Conservation (phyloP, 129 eudicot genomes). For the Flaveria brownii region DNA sequence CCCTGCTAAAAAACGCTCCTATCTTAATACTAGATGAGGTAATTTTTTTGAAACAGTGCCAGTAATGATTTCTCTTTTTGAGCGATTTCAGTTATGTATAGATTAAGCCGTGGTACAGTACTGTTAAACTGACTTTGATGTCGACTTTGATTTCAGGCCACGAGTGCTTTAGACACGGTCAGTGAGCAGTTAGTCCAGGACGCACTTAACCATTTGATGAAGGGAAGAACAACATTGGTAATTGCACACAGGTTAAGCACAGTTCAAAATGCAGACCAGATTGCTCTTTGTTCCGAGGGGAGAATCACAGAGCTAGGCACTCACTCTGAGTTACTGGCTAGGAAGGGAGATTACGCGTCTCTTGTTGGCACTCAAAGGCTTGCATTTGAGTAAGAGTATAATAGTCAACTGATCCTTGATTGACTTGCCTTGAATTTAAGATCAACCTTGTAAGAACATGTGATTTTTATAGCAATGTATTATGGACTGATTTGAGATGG, state of each 20-base stretch:
- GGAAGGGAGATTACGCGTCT: slow-evolving; percentile 73
- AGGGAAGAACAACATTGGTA: slow-evolving; percentile 92
- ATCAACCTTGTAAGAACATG: background rate
- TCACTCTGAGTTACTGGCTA: slow-evolving; percentile 64
- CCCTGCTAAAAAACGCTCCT: slow-evolving; percentile 92
- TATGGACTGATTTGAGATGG: too few relatives aligned
- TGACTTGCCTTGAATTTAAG: background rate
- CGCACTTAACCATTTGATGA: slow-evolving; percentile 88
- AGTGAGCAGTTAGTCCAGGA: slow-evolving; percentile 91
- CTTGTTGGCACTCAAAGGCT: slow-evolving; percentile 93
- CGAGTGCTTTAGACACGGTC: slow-evolving; percentile 90
- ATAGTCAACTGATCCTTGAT: background rate
- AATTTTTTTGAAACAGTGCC: background rate
- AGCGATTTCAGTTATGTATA: too few relatives aligned
- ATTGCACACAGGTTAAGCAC: slow-evolving; percentile 98
- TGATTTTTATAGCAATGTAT: background rate
- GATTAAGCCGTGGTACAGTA: background rate
- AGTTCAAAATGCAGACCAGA: slow-evolving; percentile 92
- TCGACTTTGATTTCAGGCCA: slow-evolving; percentile 60
- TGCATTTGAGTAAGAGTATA: slow-evolving; percentile 68
- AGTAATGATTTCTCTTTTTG: too few relatives aligned
- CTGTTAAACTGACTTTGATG: background rate
- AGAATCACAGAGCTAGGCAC: slow-evolving; percentile 85
- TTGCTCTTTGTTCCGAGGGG: slow-evolving; percentile 90
- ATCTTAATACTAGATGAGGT: slow-evolving; percentile 96